Evolutionary conservation across 306 rosid species (phyloP), one percentile per base, ranked within the genome.

Genomic region (Castanopsis chinensis): DNA sequence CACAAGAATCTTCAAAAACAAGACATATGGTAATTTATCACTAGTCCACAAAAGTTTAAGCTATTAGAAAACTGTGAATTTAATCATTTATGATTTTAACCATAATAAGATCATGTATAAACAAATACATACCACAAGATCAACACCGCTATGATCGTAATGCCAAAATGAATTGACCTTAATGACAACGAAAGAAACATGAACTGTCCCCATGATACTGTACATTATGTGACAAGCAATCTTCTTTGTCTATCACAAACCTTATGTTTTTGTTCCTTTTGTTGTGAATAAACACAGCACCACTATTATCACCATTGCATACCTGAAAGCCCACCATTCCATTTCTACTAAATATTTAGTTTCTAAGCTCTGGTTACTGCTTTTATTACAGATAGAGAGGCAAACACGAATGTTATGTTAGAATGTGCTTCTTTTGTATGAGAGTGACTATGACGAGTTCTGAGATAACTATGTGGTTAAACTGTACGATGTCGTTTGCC

Each of bases 121-220:
- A 73, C 21, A 43, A 18, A 78, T 49, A 68, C 85, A 77, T 86
- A 95, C 98, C 90, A 93, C 93, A 63, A 93, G 94, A 91, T 95
- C 98, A 21, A 93, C 96, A 67, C 98, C 90, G 41, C 90, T 94
- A 8, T 74, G 76, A 49, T 77, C 76, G 37, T 86, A 85, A 76
- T 90, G 94, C 98, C 98, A 93, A 1, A 86, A 73, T 7, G 99
- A 85, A 57, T 95, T 96, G 65, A 91, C 84, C 83, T 95, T 91
- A 76, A 93, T 89, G 72, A 95, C 98, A 49, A 95, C 99, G 76
- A 93, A 95, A 68, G 99, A 93, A 71, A 85, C 83, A 80, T 91
- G 96, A 56, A 95, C 92, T 64, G 78, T 93, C 99, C 41, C 98
- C 99, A 74, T 90, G 93, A 73, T 89, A 93, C 81, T 88, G 78